Conservation (phyloP, 2,329 filamentous ascomycete species). For the Ceratocystis smalleyi region DNA sequence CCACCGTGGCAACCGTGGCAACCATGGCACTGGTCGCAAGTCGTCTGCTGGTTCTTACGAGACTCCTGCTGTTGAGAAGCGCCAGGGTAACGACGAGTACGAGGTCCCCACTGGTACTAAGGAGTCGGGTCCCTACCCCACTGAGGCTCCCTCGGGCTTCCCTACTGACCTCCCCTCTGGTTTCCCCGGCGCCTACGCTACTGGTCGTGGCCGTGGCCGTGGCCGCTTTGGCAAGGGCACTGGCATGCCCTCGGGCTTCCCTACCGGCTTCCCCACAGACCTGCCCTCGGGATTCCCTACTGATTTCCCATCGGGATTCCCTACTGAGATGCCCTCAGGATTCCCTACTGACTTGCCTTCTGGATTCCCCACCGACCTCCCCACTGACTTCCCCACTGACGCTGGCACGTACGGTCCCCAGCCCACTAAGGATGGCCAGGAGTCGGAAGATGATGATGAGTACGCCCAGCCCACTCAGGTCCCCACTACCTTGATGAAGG, state of each 20-base stretch:
- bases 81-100: too few relatives aligned
- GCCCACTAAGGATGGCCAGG: too few relatives aligned
- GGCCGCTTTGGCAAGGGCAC: neutral
- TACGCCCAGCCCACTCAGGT: neutral
- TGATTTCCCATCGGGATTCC: neutral
- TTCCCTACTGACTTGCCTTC: too few relatives aligned
- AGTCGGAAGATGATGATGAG: too few relatives aligned
- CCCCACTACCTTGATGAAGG: conserved; percentile 10
- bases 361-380: too few relatives aligned
- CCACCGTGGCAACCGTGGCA: neutral
- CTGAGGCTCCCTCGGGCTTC: neutral
- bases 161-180: neutral
- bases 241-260: neutral
- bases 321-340: neutral
- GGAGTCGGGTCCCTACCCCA: neutral
- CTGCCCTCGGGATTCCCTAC: neutral
- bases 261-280: neutral
- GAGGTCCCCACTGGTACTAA: neutral
- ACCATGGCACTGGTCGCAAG: too few relatives aligned
- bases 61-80: too few relatives aligned
- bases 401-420: too few relatives aligned
- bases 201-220: too few relatives aligned
- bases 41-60: too few relatives aligned
- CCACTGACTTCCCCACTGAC: too few relatives aligned
- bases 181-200: too few relatives aligned